These are phyloP conservation scores for Fraxinus angustifolia DNA, from an alignment of 305 asterid species.

Conservation along the genomic window DNA sequence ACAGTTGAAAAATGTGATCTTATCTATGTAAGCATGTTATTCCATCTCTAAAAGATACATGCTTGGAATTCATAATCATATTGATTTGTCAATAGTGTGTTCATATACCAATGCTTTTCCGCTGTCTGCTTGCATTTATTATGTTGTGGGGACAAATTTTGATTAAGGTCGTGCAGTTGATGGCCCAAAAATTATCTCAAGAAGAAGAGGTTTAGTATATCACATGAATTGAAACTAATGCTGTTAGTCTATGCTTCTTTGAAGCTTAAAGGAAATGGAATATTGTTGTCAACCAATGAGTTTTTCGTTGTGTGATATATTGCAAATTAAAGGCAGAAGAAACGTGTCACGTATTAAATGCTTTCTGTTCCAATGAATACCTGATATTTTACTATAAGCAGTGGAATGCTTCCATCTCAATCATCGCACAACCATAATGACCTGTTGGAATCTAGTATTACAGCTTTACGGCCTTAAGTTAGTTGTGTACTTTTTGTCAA, in stretches of 20 bases:
- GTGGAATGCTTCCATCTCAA: conserved; percentile 1
- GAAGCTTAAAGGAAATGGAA: conserved; percentile 4
- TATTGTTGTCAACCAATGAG: neutral
- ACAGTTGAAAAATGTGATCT: conserved; percentile 12
- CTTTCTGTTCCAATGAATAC: neutral
- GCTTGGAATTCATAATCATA: neutral
- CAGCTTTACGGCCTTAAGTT: conserved; percentile 5
- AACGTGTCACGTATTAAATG: neutral
- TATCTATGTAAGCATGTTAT: conserved; percentile 6
- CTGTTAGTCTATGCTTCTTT: conserved; percentile 1
- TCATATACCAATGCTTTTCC: conserved; percentile 14
- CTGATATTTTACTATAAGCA: neutral
- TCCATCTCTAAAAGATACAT: neutral
- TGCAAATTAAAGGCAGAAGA: neutral
- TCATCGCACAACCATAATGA: neutral
- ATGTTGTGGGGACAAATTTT: neutral
- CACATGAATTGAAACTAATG: conserved; percentile 4
- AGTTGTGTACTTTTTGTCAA: neutral
- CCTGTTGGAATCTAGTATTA: conserved; percentile 3
- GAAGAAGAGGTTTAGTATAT: neutral
- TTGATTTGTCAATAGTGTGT: conserved; percentile 5
- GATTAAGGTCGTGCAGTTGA: neutral
- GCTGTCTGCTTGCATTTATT: neutral
- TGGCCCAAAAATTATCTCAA: neutral
- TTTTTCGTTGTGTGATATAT: neutral